Evolutionary conservation across 2,329 filamentous ascomycete genomes (phyloP).

Genomic region (Pseudogymnoascus destructans): DNA sequence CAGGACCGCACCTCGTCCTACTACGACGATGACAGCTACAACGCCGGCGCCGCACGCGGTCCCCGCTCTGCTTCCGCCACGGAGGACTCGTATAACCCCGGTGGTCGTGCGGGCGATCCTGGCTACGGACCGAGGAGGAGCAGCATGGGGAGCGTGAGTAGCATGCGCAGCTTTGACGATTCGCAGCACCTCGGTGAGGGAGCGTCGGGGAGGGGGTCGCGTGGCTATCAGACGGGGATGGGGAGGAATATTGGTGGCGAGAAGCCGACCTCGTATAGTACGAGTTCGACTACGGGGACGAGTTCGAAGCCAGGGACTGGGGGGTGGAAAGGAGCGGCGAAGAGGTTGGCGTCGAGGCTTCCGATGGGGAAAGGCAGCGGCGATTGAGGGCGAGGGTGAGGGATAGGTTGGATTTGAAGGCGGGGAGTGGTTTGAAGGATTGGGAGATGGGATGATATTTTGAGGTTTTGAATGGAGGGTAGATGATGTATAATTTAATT

Average conservation of each 20-base stretch:
- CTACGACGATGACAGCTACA: neutral
- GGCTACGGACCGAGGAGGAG: neutral
- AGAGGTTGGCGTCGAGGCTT: neutral
- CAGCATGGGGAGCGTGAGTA: neutral
- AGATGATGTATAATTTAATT: neutral
- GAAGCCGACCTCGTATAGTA: neutral
- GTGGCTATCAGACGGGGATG: neutral
- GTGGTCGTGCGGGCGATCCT: neutral
- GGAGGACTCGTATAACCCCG: neutral
- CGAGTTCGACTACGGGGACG: neutral
- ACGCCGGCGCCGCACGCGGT: neutral
- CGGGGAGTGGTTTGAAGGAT: neutral
- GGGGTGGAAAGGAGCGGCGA: neutral
- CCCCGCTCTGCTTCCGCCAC: neutral
- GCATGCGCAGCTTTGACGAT: neutral
- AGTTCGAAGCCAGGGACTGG: neutral
- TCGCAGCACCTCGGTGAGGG: neutral
- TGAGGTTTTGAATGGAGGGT: neutral
- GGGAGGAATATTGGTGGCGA: slow-evolving; percentile 2
- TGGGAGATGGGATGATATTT: neutral
- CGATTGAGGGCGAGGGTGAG: neutral
- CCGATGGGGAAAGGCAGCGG: neutral
- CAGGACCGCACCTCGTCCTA: neutral
- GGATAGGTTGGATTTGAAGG: neutral
- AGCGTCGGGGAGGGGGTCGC: neutral